Evolutionary conservation across 2,329 filamentous ascomycete species (phyloP), one percentile per base, ranked within the genome.

Genomic region (Fusarium guadeloupense): DNA sequence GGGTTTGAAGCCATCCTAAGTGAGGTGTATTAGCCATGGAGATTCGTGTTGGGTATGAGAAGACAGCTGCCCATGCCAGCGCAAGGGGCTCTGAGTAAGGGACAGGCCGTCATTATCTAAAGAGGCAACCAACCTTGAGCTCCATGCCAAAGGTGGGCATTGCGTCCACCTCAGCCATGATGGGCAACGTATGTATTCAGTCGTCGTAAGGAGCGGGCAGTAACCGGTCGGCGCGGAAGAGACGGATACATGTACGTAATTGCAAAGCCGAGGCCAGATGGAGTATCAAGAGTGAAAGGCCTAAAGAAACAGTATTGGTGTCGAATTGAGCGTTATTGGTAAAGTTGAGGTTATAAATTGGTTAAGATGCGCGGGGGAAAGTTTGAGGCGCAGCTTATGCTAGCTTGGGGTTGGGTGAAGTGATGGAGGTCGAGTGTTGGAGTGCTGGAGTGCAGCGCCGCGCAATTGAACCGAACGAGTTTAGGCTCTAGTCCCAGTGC

Each of bases 1-100:
- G 16, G 92, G 87, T 78, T 96, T 97, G 84, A 97, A 99, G 73
- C 91, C 92, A 87, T 99, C 95, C 92, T 97, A 43, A 7, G 14
- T 33, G 23, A 39, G 41, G 34, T 40, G 20, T 47, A 48, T 62
- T 45, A 56, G 58, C 25, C 34, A 43, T 43, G 42, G 23, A 38
- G 40, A 40, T 39, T 35, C 30, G 17, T 26, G 8, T 16, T 52
- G 25, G 63, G 40, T 40, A 37, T 38, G 37, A 46, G 59, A 33
- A 16, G 28, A 40, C 26, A 31, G 54, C 19, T 46, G 21, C 21
- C 40, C 37, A 44, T 37, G 50, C 28, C 41, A 38, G 59, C 47
- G 63, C 60, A 65, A 61, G 40, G 33, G n/a, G n/a, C n/a, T n/a
- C n/a, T n/a, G 40, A 42, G 51, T 43, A 21, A 23, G 30, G 5